Conservation (phyloP, 768 basidiomycete species). For the Mycena maculata region DNA sequence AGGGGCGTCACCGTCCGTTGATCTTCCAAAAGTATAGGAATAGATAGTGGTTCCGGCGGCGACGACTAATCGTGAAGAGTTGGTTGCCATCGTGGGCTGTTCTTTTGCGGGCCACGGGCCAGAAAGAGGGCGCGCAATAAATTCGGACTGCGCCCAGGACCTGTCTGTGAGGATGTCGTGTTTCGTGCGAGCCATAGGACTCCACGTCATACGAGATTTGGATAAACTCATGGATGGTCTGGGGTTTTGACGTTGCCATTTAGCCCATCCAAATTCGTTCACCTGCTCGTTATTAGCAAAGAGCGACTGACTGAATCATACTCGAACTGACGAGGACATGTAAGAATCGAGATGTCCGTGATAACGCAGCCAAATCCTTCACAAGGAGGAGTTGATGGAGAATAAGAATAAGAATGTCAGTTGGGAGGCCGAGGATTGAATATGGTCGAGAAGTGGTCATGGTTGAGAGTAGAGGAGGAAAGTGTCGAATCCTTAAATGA, state of each 20-base stretch:
- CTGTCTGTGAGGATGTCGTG: conserved; percentile 66
- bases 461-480: neutral
- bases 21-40: conserved; percentile 62
- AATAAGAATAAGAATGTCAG: conserved; percentile 67
- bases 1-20: conserved; percentile 50
- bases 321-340: conserved; percentile 56
- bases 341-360: conserved; percentile 53
- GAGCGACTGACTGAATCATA: neutral
- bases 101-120: conserved; percentile 66
- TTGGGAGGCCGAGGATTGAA: conserved; percentile 50
- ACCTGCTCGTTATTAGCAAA: conserved; percentile 54
- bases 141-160: conserved; percentile 62
- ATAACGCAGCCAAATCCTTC: conserved; percentile 56
- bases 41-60: conserved; percentile 70
- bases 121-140: conserved; percentile 74
- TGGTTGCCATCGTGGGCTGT: conserved; percentile 69
- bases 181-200: conserved; percentile 53
- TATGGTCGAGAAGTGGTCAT: conserved; percentile 1
- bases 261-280: conserved; percentile 69
- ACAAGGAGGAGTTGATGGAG: conserved; percentile 56
- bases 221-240: conserved; percentile 66
- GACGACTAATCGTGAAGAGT: conserved; percentile 65
- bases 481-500: neutral
- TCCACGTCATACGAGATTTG: conserved; percentile 58
- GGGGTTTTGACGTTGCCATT: conserved; percentile 61